These are phyloP conservation scores for Rhizoclosmatium hyalinum DNA, from an alignment of 371 early-diverging fungal genomes.

Conservation along the genomic window DNA sequence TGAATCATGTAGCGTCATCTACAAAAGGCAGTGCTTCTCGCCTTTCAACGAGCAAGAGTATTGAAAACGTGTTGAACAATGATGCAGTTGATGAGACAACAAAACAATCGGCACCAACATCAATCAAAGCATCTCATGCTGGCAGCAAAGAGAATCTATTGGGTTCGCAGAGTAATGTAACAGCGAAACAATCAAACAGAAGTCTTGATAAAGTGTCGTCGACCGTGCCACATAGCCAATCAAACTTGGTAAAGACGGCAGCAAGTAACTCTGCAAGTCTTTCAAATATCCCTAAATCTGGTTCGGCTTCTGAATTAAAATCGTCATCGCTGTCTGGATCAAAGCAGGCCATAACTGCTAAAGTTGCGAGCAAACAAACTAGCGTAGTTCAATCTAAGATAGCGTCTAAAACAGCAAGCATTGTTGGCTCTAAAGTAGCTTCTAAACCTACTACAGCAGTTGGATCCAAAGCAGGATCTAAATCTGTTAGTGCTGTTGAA, in stretches of 20 bases:
- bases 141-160: slow-evolving; percentile 2
- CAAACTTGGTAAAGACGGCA: background rate
- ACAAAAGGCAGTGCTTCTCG: background rate
- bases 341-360: background rate
- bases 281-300: background rate
- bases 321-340: background rate
- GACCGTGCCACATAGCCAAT: slow-evolving; percentile 10
- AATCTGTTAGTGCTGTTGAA: background rate
- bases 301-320: background rate
- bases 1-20: background rate
- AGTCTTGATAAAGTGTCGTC: slow-evolving; percentile 9
- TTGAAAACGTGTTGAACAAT: background rate
- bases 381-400: no score
- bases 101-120: background rate
- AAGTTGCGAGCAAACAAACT: no score
- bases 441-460: no score
- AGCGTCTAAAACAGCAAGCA: no score
- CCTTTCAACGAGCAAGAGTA: background rate
- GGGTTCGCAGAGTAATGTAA: background rate
- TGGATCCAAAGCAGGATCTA: background rate
- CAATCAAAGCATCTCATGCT: background rate
- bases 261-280: background rate
- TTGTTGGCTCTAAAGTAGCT: no score
- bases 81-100: background rate
- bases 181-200: background rate